Conservation (phyloP, 2,329 filamentous ascomycete species). For the Aspergillus sojae region DNA sequence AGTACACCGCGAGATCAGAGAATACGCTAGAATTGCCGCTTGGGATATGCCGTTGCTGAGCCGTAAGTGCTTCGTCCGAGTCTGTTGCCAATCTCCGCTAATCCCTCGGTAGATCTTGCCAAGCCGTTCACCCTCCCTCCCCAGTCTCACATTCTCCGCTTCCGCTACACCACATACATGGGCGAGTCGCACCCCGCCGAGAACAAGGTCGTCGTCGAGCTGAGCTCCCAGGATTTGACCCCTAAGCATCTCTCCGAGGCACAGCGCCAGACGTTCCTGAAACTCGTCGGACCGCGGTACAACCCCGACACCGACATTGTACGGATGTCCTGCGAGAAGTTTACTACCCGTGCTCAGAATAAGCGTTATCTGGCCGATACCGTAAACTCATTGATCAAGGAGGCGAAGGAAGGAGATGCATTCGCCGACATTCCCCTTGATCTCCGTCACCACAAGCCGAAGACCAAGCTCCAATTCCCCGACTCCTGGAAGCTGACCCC, state of each 20-base stretch:
- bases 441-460: conserved; percentile 77
- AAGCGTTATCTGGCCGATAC: conserved; percentile 89
- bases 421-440: conserved; percentile 91
- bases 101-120: conserved; percentile 67
- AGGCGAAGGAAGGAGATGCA: conserved; percentile 79
- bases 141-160: conserved; percentile 72
- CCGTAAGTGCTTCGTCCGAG: conserved; percentile 61
- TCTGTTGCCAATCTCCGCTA: not conserved
- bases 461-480: conserved; percentile 72
- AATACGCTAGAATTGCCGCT: conserved; percentile 82
- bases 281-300: conserved; percentile 82
- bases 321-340: conserved; percentile 89
- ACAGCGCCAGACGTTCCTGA: conserved; percentile 80
- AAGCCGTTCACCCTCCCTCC: conserved; percentile 77
- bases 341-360: conserved; percentile 88
- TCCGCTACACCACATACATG: conserved; percentile 96
- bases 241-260: conserved; percentile 61
- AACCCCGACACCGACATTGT: conserved; percentile 80
- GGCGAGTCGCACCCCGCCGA: conserved; percentile 89
- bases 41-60: conserved; percentile 95
- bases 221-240: conserved; percentile 71
- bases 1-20: conserved; percentile 81
- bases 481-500: conserved; percentile 78
- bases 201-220: conserved; percentile 92
- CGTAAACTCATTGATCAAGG: conserved; percentile 70